Evolutionary conservation across 83 land plant genomes (phyloP).

Genomic region (Picea mariana): DNA sequence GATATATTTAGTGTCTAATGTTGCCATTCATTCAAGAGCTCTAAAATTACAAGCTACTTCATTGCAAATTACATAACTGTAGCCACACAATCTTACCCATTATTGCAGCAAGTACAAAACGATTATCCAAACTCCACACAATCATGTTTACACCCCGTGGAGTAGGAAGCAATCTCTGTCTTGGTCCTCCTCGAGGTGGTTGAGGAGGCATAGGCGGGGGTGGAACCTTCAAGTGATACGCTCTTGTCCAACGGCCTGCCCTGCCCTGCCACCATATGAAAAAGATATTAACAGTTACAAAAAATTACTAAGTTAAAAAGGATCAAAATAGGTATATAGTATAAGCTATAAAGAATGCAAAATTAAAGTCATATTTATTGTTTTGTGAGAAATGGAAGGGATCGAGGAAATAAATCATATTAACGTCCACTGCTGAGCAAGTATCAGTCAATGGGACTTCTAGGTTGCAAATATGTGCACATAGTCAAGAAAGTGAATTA

Average conservation of each 20-base stretch:
- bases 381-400: not conserved
- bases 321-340: not conserved
- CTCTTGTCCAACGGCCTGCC: conserved; percentile 82
- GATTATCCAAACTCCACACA: conserved; percentile 97
- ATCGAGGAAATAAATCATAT: not conserved
- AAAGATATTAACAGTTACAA: not conserved
- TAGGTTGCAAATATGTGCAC: too few species aligned
- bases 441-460: too few species aligned
- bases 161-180: conserved; percentile 87
- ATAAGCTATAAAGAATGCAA: not conserved
- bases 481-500: too few species aligned
- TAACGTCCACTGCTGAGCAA: not conserved
- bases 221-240: conserved; percentile 95
- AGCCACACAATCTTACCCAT: conserved; percentile 69
- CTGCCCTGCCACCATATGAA: conserved; percentile 53
- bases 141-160: conserved; percentile 99
- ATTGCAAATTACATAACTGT: not conserved
- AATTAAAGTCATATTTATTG: not conserved
- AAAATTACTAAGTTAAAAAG: not conserved
- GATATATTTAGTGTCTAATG: too few species aligned
- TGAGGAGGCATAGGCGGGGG: conserved; percentile 97
- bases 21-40: not conserved
- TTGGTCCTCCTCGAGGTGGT: conserved; percentile 91
- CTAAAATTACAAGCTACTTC: not conserved
- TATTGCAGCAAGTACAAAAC: conserved; percentile 99